Conservation (phyloP, 2,329 filamentous ascomycete species). For the Zalaria sp. region DNA sequence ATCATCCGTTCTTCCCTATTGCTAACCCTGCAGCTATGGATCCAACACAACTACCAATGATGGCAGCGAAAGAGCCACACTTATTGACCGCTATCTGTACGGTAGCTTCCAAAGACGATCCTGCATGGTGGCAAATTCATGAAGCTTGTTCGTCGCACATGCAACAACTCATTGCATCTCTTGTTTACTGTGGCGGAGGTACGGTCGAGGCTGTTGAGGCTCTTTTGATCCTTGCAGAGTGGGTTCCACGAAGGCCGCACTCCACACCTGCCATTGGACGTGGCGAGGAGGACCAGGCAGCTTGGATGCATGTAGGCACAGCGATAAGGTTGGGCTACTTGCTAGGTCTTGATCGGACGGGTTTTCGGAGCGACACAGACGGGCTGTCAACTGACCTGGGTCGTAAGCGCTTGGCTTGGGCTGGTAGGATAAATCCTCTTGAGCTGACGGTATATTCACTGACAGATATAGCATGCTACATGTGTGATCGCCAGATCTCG, state of each 20-base stretch:
- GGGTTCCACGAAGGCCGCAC: slow-evolving; percentile 16
- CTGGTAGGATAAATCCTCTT: slow-evolving; percentile 1
- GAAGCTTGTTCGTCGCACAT: slow-evolving; percentile 18
- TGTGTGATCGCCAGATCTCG: slow-evolving; percentile 19
- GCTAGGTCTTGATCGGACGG: slow-evolving; percentile 18
- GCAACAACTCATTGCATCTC: slow-evolving; percentile 16
- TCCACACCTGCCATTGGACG: slow-evolving; percentile 14
- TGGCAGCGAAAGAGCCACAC: slow-evolving; percentile 16
- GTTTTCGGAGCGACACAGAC: slow-evolving; percentile 16
- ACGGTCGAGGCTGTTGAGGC: slow-evolving; percentile 19
- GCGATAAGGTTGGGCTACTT: slow-evolving; percentile 19
- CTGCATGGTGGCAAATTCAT: slow-evolving; percentile 18
- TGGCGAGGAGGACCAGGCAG: slow-evolving; percentile 19
- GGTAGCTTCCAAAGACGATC: slow-evolving; percentile 19
- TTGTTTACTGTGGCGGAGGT: slow-evolving; percentile 17
- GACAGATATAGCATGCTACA: slow-evolving; percentile 13
- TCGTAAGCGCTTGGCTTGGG: slow-evolving; percentile 18
- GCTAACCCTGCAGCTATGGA: slow-evolving; percentile 16
- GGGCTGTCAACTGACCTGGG: slow-evolving; percentile 14
- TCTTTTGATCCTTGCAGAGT: slow-evolving; percentile 19
- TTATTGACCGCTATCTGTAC: slow-evolving; percentile 18
- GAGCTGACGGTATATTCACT: background rate
- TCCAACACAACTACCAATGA: slow-evolving; percentile 12
- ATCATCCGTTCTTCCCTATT: slow-evolving; percentile 19
- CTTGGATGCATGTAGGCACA: slow-evolving; percentile 20